phyloP scores from a whole-genome alignment of 2,329 filamentous ascomycete species.

The Cladosporium sp. region DNA sequence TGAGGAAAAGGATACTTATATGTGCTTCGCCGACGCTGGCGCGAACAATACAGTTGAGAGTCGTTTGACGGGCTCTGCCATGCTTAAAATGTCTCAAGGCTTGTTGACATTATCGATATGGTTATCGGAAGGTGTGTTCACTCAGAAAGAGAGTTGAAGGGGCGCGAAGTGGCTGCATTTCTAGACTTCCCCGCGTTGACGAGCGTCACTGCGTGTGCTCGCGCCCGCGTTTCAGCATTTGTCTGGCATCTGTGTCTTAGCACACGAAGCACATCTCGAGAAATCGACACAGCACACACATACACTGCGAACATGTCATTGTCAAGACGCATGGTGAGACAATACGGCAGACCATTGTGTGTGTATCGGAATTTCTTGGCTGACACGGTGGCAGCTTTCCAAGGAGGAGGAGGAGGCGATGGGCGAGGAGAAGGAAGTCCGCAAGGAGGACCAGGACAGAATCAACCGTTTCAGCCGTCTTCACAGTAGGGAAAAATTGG shows the following conservation, averaged over 20 bases:
- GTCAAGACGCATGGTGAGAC: constrained; percentile 43
- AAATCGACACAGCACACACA: background rate
- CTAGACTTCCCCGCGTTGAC: background rate
- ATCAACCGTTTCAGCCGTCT: constrained; percentile 97
- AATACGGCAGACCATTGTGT: background rate
- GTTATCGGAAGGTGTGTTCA: too few species aligned
- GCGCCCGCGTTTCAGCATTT: constrained; percentile 5
- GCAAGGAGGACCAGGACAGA: constrained; percentile 95
- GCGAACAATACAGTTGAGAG: too few species aligned
- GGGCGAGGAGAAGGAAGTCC: constrained; percentile 84
- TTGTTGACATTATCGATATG: too few species aligned
- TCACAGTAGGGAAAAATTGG: constrained; percentile 74
- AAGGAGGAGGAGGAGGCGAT: constrained; percentile 82
- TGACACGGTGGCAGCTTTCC: constrained; percentile 60
- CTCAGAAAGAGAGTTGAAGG: too few species aligned
- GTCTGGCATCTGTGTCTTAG: background rate
- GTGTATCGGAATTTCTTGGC: background rate
- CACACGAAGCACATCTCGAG: background rate
- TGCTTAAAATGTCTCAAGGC: too few species aligned
- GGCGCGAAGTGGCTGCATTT: too few species aligned
- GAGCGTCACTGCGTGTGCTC: background rate
- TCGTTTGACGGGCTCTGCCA: too few species aligned
- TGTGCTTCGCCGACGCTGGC: background rate
- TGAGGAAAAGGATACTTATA: background rate
- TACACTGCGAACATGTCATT: constrained; percentile 25